phyloP scores from a whole-genome alignment of 1,284 basidiomycete species.

The Leucoagaricus sp. region DNA sequence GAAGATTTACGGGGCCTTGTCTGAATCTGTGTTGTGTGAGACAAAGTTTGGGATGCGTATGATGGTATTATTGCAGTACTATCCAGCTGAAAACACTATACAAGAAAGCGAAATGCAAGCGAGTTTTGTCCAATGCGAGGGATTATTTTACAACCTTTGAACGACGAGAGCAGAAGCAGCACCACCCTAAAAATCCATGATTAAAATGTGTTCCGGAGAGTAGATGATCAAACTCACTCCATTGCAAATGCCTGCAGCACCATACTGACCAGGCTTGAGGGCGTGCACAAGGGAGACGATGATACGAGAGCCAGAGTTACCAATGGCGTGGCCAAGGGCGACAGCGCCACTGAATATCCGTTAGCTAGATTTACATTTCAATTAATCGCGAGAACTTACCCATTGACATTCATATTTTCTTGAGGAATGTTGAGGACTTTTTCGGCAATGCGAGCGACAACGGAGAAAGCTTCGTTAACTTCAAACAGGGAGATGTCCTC shows the following conservation, averaged over 20 bases:
- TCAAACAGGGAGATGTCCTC: conserved; percentile 93
- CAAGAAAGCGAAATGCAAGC: not conserved
- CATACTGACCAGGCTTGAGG: conserved; percentile 94
- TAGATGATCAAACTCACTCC: conserved; percentile 61
- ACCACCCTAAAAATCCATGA: conserved; percentile 68
- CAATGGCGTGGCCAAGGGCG: conserved; percentile 93
- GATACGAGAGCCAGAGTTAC: conserved; percentile 94
- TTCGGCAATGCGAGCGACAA: conserved; percentile 91
- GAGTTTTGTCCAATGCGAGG: not conserved
- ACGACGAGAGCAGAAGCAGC: conserved; percentile 90
- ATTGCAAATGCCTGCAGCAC: conserved; percentile 98
- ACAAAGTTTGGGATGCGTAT: not conserved
- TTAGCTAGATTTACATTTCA: conserved; percentile 15
- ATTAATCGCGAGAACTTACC: conserved; percentile 49
- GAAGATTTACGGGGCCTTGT: too few relatives aligned
- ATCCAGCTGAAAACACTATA: conserved; percentile 1
- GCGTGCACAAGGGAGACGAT: conserved; percentile 93
- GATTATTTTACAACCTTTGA: conserved; percentile 71
- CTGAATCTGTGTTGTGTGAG: too few relatives aligned
- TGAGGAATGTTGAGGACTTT: conserved; percentile 85
- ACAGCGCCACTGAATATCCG: conserved; percentile 74
- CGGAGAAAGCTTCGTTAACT: conserved; percentile 98
- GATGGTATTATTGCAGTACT: conserved; percentile 2
- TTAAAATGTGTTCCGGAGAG: conserved; percentile 10
- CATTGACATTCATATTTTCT: conserved; percentile 90